Percentiles rank a stretch among this genome's conserved stretches.
These are phyloP conservation scores for Suillus paluster DNA, from an alignment of 768 basidiomycete species.

Conservation along the genomic window DNA sequence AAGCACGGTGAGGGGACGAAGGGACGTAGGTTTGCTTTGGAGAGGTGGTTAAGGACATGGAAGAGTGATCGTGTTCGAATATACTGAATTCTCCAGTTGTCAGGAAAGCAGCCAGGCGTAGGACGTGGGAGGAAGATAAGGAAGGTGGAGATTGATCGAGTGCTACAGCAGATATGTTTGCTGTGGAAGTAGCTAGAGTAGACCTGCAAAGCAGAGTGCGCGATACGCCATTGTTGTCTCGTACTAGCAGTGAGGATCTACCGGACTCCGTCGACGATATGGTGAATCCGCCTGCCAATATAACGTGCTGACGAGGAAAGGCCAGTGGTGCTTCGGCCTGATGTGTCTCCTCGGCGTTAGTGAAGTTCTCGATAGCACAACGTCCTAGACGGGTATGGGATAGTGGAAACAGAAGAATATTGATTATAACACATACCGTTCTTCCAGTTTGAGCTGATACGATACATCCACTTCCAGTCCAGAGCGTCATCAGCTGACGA, in stretches of 20 bases:
- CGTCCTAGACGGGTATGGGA: conserved; percentile 55
- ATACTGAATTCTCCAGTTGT: conserved; percentile 72
- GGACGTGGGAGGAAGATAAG: conserved; percentile 28
- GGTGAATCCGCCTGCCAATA: conserved; percentile 63
- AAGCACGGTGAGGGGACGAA: conserved; percentile 40
- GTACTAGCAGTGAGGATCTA: conserved; percentile 21
- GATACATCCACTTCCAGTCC: conserved; percentile 89
- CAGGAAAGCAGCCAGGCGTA: conserved; percentile 61
- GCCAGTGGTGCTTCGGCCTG: conserved; percentile 9
- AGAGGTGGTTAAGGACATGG: conserved; percentile 45
- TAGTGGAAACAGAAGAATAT: conserved; percentile 16
- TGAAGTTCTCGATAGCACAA: conserved; percentile 51
- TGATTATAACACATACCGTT: conserved; percentile 53
- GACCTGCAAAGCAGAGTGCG: conserved; percentile 52
- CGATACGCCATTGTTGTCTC: conserved; percentile 25
- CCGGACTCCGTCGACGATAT: conserved; percentile 46
- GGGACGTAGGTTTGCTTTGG: conserved; percentile 55
- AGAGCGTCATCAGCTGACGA: conserved; percentile 37
- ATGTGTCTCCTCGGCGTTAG: conserved; percentile 12
- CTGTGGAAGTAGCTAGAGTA: conserved; percentile 29
- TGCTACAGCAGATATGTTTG: conserved; percentile 64
- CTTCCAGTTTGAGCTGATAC: conserved; percentile 83
- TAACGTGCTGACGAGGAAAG: conserved; percentile 42
- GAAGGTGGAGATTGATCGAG: conserved; percentile 75
- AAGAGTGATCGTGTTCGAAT: conserved; percentile 54